These are phyloP conservation scores for Barnettozyma siamensis DNA, from an alignment of 805 yeast genomes.

Conservation along the genomic window DNA sequence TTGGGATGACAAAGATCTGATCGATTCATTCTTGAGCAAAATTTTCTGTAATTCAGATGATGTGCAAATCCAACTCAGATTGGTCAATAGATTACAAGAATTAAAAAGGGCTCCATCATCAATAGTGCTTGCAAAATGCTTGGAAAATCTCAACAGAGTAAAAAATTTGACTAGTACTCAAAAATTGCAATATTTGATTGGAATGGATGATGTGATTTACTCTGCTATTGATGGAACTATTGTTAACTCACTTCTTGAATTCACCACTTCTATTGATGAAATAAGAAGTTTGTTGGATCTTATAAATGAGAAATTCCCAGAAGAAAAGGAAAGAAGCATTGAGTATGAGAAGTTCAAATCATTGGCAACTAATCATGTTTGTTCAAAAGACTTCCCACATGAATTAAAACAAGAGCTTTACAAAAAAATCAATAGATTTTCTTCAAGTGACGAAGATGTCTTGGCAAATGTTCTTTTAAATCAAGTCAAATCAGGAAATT, in stretches of 20 bases:
- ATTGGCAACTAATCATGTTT: too few relatives aligned
- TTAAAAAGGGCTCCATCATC: constrained; percentile 3
- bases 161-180: background rate
- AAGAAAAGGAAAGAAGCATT: background rate
- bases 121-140: background rate
- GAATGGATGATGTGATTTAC: constrained; percentile 2
- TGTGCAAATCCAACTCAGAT: background rate
- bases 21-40: background rate
- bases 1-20: background rate
- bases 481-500: too few relatives aligned
- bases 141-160: background rate
- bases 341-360: too few relatives aligned
- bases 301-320: background rate
- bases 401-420: too few relatives aligned
- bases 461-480: too few relatives aligned
- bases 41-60: background rate
- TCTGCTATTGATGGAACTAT: constrained; percentile 1
- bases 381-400: too few relatives aligned
- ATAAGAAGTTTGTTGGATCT: background rate
- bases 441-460: too few relatives aligned
- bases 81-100: background rate
- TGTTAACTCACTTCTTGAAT: background rate
- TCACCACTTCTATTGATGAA: background rate
- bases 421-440: too few relatives aligned
- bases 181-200: background rate